These are phyloP conservation scores for Phytophthora idaei DNA, from an alignment of 352 stramenopile species.

Conservation along the genomic window DNA sequence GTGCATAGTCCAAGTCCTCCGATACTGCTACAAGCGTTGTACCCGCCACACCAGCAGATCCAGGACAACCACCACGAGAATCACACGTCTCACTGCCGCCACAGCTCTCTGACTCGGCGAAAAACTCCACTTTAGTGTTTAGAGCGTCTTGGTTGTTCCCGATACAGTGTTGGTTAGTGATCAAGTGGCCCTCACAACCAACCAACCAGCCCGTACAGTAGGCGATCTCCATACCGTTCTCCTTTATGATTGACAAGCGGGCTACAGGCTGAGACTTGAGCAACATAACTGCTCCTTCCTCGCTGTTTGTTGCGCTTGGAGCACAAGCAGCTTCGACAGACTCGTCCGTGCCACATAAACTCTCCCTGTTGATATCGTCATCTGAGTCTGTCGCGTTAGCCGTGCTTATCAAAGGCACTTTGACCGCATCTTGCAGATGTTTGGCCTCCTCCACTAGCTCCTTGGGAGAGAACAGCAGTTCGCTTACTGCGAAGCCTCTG, in stretches of 20 bases:
- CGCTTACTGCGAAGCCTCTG: slow-evolving; percentile 56
- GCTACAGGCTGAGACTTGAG: slow-evolving; percentile 53
- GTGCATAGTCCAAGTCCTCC: slow-evolving; percentile 60
- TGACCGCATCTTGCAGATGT: slow-evolving; percentile 25
- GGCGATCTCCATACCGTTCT: slow-evolving; percentile 60
- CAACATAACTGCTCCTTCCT: slow-evolving; percentile 44
- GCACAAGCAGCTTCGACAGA: slow-evolving; percentile 71
- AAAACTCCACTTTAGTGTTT: slow-evolving; percentile 75
- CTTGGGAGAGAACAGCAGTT: slow-evolving; percentile 50
- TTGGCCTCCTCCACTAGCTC: slow-evolving; percentile 34
- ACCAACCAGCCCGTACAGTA: slow-evolving; percentile 79
- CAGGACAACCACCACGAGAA: slow-evolving; percentile 52
- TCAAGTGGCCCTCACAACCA: slow-evolving; percentile 74
- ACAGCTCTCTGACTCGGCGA: slow-evolving; percentile 60
- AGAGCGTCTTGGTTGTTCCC: slow-evolving; percentile 58
- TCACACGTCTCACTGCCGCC: slow-evolving; percentile 44
- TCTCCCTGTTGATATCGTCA: slow-evolving; percentile 50
- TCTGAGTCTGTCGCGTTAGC: slow-evolving; percentile 12
- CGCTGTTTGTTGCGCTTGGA: slow-evolving; percentile 34
- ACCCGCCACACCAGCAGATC: slow-evolving; percentile 38
- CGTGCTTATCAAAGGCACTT: slow-evolving; percentile 27
- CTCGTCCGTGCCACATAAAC: slow-evolving; percentile 70
- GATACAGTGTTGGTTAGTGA: slow-evolving; percentile 87
- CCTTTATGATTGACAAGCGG: slow-evolving; percentile 68
- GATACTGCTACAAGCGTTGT: slow-evolving; percentile 64